These are phyloP conservation scores for Dendryphion nanum DNA, from an alignment of 2,329 filamentous ascomycete species.

Conservation along the genomic window DNA sequence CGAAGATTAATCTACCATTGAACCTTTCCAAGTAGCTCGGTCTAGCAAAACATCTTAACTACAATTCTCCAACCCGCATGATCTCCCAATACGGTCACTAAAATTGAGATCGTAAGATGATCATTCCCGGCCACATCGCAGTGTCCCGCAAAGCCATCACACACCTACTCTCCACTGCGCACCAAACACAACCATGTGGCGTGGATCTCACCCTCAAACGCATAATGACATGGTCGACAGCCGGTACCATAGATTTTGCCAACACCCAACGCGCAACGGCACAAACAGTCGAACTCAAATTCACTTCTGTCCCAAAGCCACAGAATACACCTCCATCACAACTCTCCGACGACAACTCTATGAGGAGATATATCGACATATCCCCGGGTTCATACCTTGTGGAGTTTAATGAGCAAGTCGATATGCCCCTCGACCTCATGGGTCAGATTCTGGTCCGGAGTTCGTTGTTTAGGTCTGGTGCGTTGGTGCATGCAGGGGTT, in stretches of 20 bases:
- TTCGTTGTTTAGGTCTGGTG: conserved; percentile 44
- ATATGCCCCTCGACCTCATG: conserved; percentile 42
- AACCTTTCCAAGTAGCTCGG: too few relatives aligned
- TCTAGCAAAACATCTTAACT: too few relatives aligned
- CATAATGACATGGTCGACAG: conserved; percentile 16
- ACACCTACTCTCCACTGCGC: conserved; percentile 2
- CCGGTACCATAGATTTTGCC: neutral
- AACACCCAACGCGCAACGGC: neutral
- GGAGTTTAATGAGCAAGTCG: conserved; percentile 43
- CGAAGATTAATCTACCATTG: too few relatives aligned
- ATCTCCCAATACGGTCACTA: too few relatives aligned
- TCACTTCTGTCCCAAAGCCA: too few relatives aligned
- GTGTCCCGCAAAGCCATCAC: conserved; percentile 5
- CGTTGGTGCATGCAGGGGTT: conserved; percentile 38
- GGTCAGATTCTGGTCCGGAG: conserved; percentile 39
- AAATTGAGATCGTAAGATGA: conserved; percentile 10
- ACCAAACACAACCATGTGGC: conserved; percentile 19
- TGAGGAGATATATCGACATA: neutral
- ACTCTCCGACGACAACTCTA: neutral
- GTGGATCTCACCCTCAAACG: conserved; percentile 22
- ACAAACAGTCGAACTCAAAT: neutral
- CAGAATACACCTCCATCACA: neutral
- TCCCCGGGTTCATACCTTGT: conserved; percentile 36
- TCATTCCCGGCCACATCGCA: conserved; percentile 9
- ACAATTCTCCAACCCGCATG: too few relatives aligned